Base-by-base conservation (phyloP, 345 rosid species). In the Psidium guajava region DNA sequence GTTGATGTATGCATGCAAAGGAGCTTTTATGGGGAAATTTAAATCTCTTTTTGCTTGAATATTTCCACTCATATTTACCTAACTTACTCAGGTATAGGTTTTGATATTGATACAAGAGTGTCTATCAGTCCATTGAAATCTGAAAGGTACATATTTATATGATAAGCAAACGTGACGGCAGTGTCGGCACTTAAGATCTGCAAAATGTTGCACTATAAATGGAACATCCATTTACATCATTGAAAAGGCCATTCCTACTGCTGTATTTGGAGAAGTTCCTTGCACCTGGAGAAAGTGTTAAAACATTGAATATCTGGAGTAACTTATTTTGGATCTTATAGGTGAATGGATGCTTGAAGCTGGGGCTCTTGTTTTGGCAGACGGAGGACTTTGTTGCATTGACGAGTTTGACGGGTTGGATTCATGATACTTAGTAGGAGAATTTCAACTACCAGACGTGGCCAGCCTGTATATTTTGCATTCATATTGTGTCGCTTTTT, bases 331-430 rank as follows among this genome's bases (percentile, higher is more conserved):
- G 80, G 51, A 83, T 56, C 89, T 80, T 81, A 18, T 83, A 97
- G 98, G 99, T 84, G 98, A 95, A 90, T 95, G 99, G 98, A 92
- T 95, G 96, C 87, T 95, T 89, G 99, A 97, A 93, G 99, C 99
- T 83, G 99, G 99, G 40, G 99, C 99, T 83, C 98, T 97, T 88
- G 99, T 97, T 89, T 90, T 97, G 82, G 99, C 99, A 64, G 99
- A 97, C 81, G 98, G 99, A 88, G 99, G 99, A 56, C 94, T 97
- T 87, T 97, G 99, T 87, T 97, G 99, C 89, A 97, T 97, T 81
- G 99, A 97, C 47, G 98, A 97, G 91, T 97, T 97, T 90, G 99
- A 95, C 92, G 96, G 99, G 99, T 94, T 87, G 56, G 47, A 69
- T 32, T 36, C 24, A 69, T 36, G 25, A 36, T 18, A 69, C 77